Conservation (phyloP, 768 basidiomycete genomes). For the Agrocybe praecox region DNA sequence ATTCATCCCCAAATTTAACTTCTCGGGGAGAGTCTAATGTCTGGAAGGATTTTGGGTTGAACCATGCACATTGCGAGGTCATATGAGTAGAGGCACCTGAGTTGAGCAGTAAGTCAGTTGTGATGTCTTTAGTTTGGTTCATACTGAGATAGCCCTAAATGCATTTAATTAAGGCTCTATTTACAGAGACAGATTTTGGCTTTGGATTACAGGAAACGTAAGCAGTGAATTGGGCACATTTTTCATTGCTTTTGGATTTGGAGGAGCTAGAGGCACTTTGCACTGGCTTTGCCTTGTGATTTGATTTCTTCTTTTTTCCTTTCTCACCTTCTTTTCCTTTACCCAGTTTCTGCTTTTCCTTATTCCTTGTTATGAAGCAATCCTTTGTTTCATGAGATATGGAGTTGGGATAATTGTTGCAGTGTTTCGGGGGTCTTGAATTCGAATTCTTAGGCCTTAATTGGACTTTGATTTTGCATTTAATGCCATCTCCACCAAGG, state of each 20-base stretch:
- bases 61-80: constrained; percentile 8
- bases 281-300: neutral
- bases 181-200: neutral
- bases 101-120: constrained; percentile 2
- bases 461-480: neutral
- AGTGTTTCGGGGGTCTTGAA: neutral
- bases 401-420: neutral
- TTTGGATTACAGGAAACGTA: neutral
- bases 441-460: too few species aligned
- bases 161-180: neutral
- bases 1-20: constrained; percentile 10
- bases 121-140: neutral
- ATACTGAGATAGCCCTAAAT: neutral
- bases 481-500: neutral
- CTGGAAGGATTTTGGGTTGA: constrained; percentile 3
- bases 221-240: neutral
- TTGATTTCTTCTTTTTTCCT: neutral
- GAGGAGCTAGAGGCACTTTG: too few species aligned
- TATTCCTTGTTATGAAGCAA: neutral
- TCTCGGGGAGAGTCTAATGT: neutral
- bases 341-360: neutral
- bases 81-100: constrained; percentile 13
- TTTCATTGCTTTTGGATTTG: too few species aligned
- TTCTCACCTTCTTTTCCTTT: neutral
- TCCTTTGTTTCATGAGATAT: neutral